Conservation (phyloP, 306 rosid genomes). For the Gynostemma pentaphyllum region DNA sequence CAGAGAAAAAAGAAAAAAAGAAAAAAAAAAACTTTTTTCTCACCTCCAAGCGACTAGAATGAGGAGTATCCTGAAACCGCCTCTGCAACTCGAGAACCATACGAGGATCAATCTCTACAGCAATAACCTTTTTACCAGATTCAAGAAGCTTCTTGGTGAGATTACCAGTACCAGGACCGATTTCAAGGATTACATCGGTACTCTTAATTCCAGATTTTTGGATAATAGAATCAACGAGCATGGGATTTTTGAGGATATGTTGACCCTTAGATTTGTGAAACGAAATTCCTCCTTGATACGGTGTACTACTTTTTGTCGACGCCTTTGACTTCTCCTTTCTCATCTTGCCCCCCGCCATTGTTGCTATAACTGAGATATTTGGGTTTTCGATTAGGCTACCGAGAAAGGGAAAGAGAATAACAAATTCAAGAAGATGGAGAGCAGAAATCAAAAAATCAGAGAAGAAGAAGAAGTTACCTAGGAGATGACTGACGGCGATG, state of each 20-base stretch:
- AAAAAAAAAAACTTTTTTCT: no score
- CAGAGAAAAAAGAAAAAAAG: background rate
- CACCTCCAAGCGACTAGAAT: conserved; percentile 57
- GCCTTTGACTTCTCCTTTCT: conserved; percentile 31
- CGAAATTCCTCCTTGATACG: conserved; percentile 47
- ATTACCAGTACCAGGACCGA: conserved; percentile 53
- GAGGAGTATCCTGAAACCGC: conserved; percentile 70
- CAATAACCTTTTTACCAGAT: conserved; percentile 65
- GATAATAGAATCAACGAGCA: conserved; percentile 37
- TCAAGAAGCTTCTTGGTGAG: conserved; percentile 55
- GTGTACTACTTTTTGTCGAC: conserved; percentile 11
- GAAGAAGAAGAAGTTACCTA: no score
- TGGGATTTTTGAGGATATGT: conserved; percentile 44
- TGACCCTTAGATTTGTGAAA: conserved; percentile 55
- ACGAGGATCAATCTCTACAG: conserved; percentile 78
- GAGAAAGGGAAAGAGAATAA: no score
- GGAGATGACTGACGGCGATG: no score
- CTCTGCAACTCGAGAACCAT: conserved; percentile 83
- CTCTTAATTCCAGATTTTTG: conserved; percentile 45
- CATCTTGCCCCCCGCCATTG: conserved; percentile 52
- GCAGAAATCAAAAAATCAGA: no score
- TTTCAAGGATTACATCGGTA: conserved; percentile 42
- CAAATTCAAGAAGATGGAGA: no score
- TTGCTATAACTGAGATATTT: background rate
- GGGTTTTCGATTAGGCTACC: no score